phyloP scores from a whole-genome alignment of 176 grass and related monocot genomes.

The Lolium rigidum region DNA sequence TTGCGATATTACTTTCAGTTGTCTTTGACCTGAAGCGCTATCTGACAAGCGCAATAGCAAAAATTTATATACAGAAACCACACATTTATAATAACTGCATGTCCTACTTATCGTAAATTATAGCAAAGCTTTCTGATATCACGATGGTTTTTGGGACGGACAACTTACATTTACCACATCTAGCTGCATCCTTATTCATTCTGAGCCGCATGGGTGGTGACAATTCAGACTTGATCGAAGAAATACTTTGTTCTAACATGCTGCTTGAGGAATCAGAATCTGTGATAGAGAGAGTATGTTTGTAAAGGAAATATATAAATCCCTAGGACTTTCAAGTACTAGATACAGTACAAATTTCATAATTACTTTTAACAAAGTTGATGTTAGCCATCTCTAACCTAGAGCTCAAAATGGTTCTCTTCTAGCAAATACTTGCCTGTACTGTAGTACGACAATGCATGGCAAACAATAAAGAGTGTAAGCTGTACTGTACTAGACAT shows the following conservation, averaged over 20 bases:
- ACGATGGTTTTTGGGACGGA: constrained; percentile 5
- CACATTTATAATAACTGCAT: constrained; percentile 3
- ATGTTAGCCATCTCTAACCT: constrained; percentile 13
- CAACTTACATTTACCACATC: constrained; percentile 53
- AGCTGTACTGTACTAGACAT: constrained; percentile 10
- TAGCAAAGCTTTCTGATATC: constrained; percentile 21
- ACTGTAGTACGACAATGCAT: constrained; percentile 16
- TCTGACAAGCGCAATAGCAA: constrained; percentile 42
- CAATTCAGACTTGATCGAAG: constrained; percentile 33
- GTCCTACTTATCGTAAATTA: neutral
- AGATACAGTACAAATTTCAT: constrained; percentile 17
- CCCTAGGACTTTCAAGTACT: constrained; percentile 10
- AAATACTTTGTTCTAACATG: constrained; percentile 31
- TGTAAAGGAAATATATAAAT: constrained; percentile 29
- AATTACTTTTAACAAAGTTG: neutral
- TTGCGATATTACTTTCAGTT: constrained; percentile 63
- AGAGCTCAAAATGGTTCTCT: constrained; percentile 19
- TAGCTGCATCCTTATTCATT: constrained; percentile 29
- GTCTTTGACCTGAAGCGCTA: constrained; percentile 49
- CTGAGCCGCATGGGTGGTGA: constrained; percentile 25
- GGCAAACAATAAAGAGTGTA: constrained; percentile 2
- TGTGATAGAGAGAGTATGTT: constrained; percentile 30
- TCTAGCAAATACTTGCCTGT: constrained; percentile 3
- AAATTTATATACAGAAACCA: constrained; percentile 41
- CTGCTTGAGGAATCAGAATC: constrained; percentile 32